Evolutionary conservation across 108 stramenopile species (phyloP), one percentile per base, ranked within the genome.

Genomic region (Skeletonema grethae): DNA sequence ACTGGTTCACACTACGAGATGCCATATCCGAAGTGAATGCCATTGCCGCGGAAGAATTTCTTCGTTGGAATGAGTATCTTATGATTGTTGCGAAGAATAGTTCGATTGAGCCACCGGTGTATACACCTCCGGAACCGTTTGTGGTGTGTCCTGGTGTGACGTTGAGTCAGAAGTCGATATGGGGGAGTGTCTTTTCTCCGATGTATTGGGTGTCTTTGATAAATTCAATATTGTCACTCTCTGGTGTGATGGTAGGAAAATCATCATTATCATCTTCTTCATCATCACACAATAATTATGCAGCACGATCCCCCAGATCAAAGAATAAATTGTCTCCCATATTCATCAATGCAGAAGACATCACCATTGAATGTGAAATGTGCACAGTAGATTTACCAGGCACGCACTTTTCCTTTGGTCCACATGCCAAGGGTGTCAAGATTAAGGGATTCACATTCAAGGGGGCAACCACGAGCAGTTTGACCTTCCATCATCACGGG

Each of bases 311-410:
- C 36, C 70, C 24, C 38, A 13, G 20, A 31, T 57, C 45, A 38
- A 59, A 62, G 50, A 62, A 65, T 64, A 65, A 73, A 72, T 8
- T 56, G 1, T 63, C 72, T 0, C 72, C 88, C 7, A 86, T 92
- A 15, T 90, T 83, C 75, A 82, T 95, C 58, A 91, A 95, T 80
- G 88, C 94, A 10, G 90, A 90, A 63, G 91, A 95, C 56, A 70
- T 92, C 28, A 75, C 81, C 24, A 82, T 95, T 41, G 80, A 91
- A 77, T 95, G 94, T 57, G 64, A 70, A 48, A 70, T 48, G 25
- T 95, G 91, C 63, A 68, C 67, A 48, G 60, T 82, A 6, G 82
- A 90, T 70, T 80, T 87, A 24, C 67, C 75, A 2, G 89, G 88
- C 2, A 90, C 90, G 0, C 94, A 95, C 57, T 75, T 95, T 16